These are phyloP conservation scores for Fomitopsis pulvina DNA, from an alignment of 768 basidiomycete species.

Conservation along the genomic window DNA sequence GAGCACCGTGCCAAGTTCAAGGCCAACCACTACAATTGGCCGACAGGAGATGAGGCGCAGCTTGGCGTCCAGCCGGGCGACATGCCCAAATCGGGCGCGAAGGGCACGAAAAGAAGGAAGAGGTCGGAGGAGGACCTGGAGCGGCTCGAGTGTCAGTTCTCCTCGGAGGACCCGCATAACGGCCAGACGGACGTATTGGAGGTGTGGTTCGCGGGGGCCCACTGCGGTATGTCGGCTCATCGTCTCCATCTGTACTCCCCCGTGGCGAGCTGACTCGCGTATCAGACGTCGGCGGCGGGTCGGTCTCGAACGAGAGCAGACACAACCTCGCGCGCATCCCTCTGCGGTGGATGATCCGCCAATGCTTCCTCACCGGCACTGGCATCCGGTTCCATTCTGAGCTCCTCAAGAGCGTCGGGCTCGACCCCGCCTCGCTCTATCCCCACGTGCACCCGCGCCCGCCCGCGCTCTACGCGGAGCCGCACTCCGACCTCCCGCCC, in stretches of 20 bases:
- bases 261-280: no score
- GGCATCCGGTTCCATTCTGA: constrained; percentile 31
- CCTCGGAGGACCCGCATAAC: constrained; percentile 22
- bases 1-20: constrained; percentile 59
- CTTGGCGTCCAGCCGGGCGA: constrained; percentile 46
- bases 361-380: constrained; percentile 44
- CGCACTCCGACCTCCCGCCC: no score
- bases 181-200: constrained; percentile 56
- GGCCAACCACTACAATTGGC: constrained; percentile 18
- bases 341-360: constrained; percentile 50
- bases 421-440: constrained; percentile 21
- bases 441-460: constrained; percentile 21
- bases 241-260: neutral
- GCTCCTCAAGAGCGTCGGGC: constrained; percentile 25
- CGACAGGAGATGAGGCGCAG: constrained; percentile 29
- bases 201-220: constrained; percentile 78
- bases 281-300: constrained; percentile 74
- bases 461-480: constrained; percentile 12
- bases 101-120: constrained; percentile 14
- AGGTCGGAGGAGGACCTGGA: constrained; percentile 12
- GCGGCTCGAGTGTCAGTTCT: constrained; percentile 37
- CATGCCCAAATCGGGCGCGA: constrained; percentile 29
- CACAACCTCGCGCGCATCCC: constrained; percentile 65
- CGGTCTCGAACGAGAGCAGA: constrained; percentile 46
- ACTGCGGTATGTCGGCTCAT: constrained; percentile 46